These are phyloP conservation scores for Candida broadrunensis DNA, from an alignment of 805 yeast species.

Conservation along the genomic window DNA sequence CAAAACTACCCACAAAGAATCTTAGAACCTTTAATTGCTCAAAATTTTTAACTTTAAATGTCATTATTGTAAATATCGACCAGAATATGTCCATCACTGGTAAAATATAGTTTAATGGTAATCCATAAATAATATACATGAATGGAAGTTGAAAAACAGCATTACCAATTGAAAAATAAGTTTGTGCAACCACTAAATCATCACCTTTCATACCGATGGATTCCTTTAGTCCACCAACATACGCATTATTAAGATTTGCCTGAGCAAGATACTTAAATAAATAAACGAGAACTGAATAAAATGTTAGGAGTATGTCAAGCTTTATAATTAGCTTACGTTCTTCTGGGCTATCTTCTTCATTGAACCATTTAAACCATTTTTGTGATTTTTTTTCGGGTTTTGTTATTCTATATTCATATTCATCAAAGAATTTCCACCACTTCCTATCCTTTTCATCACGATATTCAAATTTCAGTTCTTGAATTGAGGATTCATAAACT, in stretches of 20 bases:
- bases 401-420: conserved; percentile 55
- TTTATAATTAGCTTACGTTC: conserved; percentile 28
- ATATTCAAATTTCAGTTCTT: conserved; percentile 16
- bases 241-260: conserved; percentile 61
- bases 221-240: conserved; percentile 60
- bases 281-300: conserved; percentile 41
- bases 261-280: conserved; percentile 66
- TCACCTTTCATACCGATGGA: conserved; percentile 57
- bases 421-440: conserved; percentile 45
- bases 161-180: conserved; percentile 56
- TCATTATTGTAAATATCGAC: conserved; percentile 62
- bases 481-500: neutral
- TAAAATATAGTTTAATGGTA: conserved; percentile 51
- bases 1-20: conserved; percentile 67
- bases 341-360: conserved; percentile 43
- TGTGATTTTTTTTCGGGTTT: conserved; percentile 22
- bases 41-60: conserved; percentile 48
- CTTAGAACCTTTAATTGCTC: conserved; percentile 57
- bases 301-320: conserved; percentile 28
- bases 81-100: conserved; percentile 62
- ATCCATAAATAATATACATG: conserved; percentile 52
- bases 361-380: conserved; percentile 44
- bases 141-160: conserved; percentile 63
- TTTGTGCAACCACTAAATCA: conserved; percentile 59
- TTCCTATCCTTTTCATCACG: conserved; percentile 31